Conservation (phyloP, 306 rosid species). For the Ceratonia siliqua region DNA sequence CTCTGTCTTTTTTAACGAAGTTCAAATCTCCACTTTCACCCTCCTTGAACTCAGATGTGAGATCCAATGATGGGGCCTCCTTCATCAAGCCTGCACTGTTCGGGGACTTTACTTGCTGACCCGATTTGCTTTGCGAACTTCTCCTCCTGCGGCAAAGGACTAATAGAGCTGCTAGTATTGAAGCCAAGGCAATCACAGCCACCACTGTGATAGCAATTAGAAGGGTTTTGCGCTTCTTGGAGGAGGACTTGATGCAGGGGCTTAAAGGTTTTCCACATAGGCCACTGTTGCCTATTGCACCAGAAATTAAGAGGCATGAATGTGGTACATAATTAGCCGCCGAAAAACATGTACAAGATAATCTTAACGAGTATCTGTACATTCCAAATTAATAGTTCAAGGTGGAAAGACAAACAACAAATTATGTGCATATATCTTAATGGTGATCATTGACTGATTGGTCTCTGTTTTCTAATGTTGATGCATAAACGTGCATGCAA, state of each 20-base stretch:
- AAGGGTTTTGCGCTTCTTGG: constrained; percentile 33
- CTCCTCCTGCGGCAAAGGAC: constrained; percentile 27
- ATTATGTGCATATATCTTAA: background rate
- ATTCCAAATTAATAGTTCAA: too few species aligned
- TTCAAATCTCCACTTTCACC: constrained; percentile 44
- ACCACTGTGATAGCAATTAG: constrained; percentile 35
- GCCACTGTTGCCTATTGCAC: constrained; percentile 59
- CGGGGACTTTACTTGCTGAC: background rate
- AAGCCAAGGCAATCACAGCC: constrained; percentile 34
- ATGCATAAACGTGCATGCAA: constrained; percentile 23
- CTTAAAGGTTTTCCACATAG: constrained; percentile 71
- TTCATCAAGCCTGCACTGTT: constrained; percentile 4
- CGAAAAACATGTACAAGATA: background rate
- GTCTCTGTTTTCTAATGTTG: background rate
- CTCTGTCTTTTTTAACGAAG: constrained; percentile 48
- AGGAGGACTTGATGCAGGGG: constrained; percentile 48
- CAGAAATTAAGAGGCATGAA: background rate
- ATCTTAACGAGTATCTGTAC: background rate
- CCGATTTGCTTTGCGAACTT: background rate
- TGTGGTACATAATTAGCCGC: background rate
- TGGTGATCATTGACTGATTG: background rate
- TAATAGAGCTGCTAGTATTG: constrained; percentile 31
- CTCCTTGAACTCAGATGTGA: constrained; percentile 21
- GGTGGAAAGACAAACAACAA: background rate
- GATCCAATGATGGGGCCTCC: constrained; percentile 33